Evolutionary conservation across 306 rosid genomes (phyloP).

Genomic region (Vachellia collinsii): DNA sequence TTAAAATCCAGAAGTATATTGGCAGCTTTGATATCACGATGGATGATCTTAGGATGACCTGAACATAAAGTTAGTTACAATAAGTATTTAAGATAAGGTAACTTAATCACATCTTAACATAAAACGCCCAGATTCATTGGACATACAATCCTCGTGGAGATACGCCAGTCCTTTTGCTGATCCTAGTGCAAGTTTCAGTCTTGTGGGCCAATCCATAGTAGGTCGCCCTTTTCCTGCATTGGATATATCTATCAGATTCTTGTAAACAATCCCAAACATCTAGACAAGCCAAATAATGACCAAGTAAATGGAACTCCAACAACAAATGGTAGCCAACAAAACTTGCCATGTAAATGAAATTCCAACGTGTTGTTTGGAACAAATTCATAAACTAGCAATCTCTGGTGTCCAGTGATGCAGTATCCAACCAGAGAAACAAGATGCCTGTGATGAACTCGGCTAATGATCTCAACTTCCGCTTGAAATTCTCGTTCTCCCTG

Average conservation of each 20-base stretch:
- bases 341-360: conserved; percentile 88
- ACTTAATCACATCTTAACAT: background rate
- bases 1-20: conserved; percentile 90
- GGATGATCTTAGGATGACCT: conserved; percentile 99
- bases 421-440: conserved; percentile 96
- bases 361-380: conserved; percentile 87
- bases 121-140: conserved; percentile 18
- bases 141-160: conserved; percentile 98
- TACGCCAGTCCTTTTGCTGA: conserved; percentile 95
- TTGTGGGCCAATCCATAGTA: conserved; percentile 89
- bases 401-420: conserved; percentile 75
- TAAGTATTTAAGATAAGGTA: conserved; percentile 21
- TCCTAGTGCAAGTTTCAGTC: conserved; percentile 83
- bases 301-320: background rate
- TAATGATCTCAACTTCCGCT: conserved; percentile 95
- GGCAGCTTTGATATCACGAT: conserved; percentile 91
- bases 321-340: conserved; percentile 10
- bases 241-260: conserved; percentile 38
- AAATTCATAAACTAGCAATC: conserved; percentile 92
- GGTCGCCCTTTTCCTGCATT: conserved; percentile 83
- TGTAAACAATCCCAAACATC: conserved; percentile 1
- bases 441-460: conserved; percentile 96
- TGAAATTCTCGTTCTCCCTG: conserved; percentile 98
- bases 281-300: conserved; percentile 1
- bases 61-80: conserved; percentile 28